Evolutionary conservation across 129 eudicot genomes (phyloP).

Genomic region (Apium graveolens): DNA sequence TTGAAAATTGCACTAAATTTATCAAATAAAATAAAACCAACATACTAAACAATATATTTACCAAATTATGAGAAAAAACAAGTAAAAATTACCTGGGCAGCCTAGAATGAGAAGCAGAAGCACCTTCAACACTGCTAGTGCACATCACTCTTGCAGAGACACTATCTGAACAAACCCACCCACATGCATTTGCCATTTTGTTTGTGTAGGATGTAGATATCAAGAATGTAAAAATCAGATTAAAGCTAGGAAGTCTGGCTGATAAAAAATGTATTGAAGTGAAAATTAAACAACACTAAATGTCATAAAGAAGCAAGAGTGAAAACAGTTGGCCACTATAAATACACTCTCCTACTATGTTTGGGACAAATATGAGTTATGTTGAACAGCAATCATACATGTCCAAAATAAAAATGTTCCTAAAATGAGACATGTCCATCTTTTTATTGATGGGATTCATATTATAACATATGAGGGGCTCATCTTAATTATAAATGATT

Average conservation of each 20-base stretch:
- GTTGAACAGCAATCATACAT: no score
- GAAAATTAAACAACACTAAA: no score
- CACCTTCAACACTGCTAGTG: constrained; percentile 37
- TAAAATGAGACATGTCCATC: no score
- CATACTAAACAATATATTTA: not conserved
- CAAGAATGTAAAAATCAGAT: constrained; percentile 14
- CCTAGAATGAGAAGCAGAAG: constrained; percentile 38
- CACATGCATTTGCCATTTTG: constrained; percentile 62
- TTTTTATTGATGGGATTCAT: no score
- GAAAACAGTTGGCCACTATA: no score
- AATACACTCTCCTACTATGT: no score
- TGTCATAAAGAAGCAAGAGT: no score
- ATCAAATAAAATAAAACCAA: not conserved
- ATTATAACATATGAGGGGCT: no score
- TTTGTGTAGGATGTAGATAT: not conserved
- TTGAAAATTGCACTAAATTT: not conserved
- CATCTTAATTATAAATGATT: no score
- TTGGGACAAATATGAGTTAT: no score
- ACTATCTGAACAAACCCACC: constrained; percentile 14
- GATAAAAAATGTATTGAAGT: not conserved
- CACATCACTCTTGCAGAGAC: constrained; percentile 38
- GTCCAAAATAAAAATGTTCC: no score
- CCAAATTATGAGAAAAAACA: not conserved
- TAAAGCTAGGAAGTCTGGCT: not conserved
- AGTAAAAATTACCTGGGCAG: constrained; percentile 28